Percentiles rank a stretch among this genome's conserved stretches.
Evolutionary conservation across 352 stramenopile species (phyloP).

Genomic region (Phytophthora uliginosa): DNA sequence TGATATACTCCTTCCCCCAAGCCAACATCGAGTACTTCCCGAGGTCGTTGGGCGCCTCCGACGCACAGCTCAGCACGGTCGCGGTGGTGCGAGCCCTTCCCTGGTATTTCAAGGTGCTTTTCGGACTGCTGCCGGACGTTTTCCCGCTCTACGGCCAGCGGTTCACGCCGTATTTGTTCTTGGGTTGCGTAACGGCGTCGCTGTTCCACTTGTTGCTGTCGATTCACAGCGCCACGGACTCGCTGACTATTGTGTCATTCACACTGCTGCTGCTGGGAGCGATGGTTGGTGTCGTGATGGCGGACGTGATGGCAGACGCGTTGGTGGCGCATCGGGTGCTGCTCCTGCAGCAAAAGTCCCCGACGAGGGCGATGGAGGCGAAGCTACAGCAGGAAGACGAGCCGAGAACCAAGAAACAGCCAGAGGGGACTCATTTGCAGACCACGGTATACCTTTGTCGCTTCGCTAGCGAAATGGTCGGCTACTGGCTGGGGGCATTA

Average conservation of each 20-base stretch:
- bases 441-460: constrained; percentile 83
- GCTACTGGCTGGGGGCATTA: constrained; percentile 73
- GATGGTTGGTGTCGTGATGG: constrained; percentile 84
- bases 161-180: constrained; percentile 84
- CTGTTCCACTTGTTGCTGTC: constrained; percentile 67
- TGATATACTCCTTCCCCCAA: constrained; percentile 74
- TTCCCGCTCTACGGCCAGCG: constrained; percentile 63
- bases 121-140: constrained; percentile 74
- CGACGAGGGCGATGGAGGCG: constrained; percentile 18
- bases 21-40: constrained; percentile 86
- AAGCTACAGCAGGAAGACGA: constrained; percentile 32
- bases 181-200: constrained; percentile 69
- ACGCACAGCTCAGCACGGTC: constrained; percentile 82
- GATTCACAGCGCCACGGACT: constrained; percentile 35
- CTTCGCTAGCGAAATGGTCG: constrained; percentile 82
- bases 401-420: constrained; percentile 39
- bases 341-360: constrained; percentile 20
- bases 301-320: constrained; percentile 86
- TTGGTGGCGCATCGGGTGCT: constrained; percentile 76
- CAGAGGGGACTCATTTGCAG: constrained; percentile 55
- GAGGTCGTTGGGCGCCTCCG: constrained; percentile 60
- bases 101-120: constrained; percentile 86
- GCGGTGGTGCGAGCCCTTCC: constrained; percentile 72
- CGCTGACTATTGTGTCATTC: constrained; percentile 69
- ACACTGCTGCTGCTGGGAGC: constrained; percentile 73